Base-by-base conservation (phyloP, 129 eudicot genomes). In the Flaveria ramosissima region DNA sequence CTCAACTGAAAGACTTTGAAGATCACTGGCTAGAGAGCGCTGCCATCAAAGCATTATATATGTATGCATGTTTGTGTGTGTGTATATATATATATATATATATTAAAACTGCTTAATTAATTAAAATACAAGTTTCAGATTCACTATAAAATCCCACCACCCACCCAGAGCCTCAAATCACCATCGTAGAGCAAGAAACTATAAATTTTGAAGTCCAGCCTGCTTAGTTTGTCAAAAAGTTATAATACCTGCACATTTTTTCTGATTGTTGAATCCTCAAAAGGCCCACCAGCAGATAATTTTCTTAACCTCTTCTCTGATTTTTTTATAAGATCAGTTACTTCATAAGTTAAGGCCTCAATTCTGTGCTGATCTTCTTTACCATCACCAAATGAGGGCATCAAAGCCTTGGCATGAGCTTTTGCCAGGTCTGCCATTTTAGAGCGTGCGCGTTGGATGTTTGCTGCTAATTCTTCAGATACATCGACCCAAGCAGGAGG, bases 401-500 rank as follows among this genome's bases (percentile, higher is more conserved):
- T 92, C 64, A 92, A 90, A 77, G 98, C 98, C 78, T 89, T 88
- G 53, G 93, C 89, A 85, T 92, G 98, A 82, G 96, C 96, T 82
- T 89, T 92, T 68, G 93, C 76, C 74, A 92, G 85, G 85, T 88
- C 93, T 21, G 86, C 76, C 93, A 92, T 89, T 83, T 89, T 89
- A 45, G 61, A 76, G 73, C 89, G 86, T 27, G 74, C 87, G 6
- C 81, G 87, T 75, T 86, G 93, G 59, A 92, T 87, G 86, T 92
- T 88, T 62, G 76, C 87, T 15, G 93, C 76, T 66, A 89, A 79
- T 81, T 92, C 96, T 86, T 92, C 97, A 56, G 97, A 88, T 73
- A 92, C 81, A 80, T 92, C 97, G 71, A 92, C 98, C 98, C 96
- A 92, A 79, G 96, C 98, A 77, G 97, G 97, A 62, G 98, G 98